Evolutionary conservation across 2,329 filamentous ascomycete genomes (phyloP), one percentile per base, ranked within the genome.

Genomic region (Monilinia aucupariae): DNA sequence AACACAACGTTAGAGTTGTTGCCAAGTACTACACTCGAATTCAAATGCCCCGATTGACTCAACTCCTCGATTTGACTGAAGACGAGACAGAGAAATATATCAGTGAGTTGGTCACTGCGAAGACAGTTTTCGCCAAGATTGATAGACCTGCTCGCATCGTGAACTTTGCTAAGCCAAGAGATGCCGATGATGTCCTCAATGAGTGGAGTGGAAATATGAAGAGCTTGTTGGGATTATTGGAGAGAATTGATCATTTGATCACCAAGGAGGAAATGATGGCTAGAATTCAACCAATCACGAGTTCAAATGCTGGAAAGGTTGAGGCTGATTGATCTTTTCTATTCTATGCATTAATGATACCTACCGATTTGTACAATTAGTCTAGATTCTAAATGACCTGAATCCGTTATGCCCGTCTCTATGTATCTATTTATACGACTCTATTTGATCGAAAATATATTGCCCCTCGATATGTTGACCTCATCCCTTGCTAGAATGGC

Each of bases 181-280:
- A 96, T 76, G 91, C 92, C 1, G 94, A 99, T 74, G 94, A 99
- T 76, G 87, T 97, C 60, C 80, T 99, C 73, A 99, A 99, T 74
- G 94, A 99, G 78, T 99, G 94, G 94, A 96, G 92, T 75, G 88
- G 90, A 72, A 96, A 97, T 77, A 97, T 96, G 91, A 96, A 94
- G 87, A 92, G 88, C 74, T 78, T 96, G 71, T 78, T 96, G 68
- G 91, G 91, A 13, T 78, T 93, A 62, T 75, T 96, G 73, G 92
- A 96, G 81, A 84, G 92, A 67, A 96, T 99, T 66, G 94, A 99
- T 74, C 94, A 99, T 76, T 82, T 99, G 72, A 99, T 99, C 73
- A 99, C 96, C 62, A 97, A 97, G 82, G 94, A 99, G 79, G 94
- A 99, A 82, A 99, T 99, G 94, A 99, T 99, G 94, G 94, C 94